These are phyloP conservation scores for Aspergillus latus DNA, from an alignment of 2,329 filamentous ascomycete species.

Conservation along the genomic window DNA sequence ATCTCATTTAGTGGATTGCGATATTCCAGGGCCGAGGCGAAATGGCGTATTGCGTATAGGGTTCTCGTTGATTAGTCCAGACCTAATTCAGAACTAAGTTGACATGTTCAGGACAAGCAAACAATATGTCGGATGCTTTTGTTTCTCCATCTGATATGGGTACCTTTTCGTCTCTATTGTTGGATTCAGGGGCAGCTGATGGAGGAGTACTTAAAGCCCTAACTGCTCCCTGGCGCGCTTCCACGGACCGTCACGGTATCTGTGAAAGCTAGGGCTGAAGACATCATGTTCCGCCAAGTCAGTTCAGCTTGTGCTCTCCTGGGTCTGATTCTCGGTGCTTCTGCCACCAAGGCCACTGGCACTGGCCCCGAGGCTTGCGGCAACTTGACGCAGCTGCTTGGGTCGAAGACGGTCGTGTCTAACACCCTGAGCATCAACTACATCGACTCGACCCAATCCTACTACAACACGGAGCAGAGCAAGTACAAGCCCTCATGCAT, in stretches of 20 bases:
- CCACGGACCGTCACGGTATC: neutral
- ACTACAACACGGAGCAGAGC: slow-evolving; percentile 14
- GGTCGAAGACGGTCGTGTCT: slow-evolving; percentile 4
- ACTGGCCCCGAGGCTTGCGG: slow-evolving; percentile 4
- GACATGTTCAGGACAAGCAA: neutral
- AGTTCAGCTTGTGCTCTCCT: neutral
- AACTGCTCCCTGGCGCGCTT: neutral
- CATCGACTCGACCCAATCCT: neutral
- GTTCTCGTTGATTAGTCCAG: neutral
- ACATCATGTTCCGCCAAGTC: neutral
- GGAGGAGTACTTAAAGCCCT: neutral
- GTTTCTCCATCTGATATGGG: neutral
- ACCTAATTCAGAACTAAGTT: neutral
- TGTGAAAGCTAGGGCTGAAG: neutral
- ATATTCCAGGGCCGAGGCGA: neutral
- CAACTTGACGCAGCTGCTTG: slow-evolving; percentile 1
- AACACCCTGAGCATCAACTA: neutral
- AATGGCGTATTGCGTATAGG: neutral
- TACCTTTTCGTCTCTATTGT: neutral
- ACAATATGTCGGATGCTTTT: neutral
- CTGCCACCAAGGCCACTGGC: neutral
- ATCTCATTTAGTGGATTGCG: neutral
- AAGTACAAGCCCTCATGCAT: slow-evolving; percentile 20
- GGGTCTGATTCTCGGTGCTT: neutral
- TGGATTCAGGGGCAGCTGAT: neutral